Base-by-base conservation (phyloP, 148 eudicot species). In the Chenopodium formosanum region DNA sequence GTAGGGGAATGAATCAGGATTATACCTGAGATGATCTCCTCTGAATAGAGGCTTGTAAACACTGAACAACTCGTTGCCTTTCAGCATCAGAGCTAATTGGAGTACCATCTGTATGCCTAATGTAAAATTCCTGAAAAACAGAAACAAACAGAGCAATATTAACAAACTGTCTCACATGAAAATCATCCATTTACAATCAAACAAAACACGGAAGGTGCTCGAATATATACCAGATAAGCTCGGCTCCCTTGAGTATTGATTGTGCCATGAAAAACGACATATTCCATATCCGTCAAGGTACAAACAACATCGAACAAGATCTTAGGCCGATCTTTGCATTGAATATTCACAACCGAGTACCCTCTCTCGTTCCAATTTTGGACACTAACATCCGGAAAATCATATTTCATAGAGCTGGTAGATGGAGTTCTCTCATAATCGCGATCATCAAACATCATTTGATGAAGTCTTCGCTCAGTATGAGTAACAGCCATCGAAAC, bases 41-140 rank as follows among this genome's bases (percentile, higher is more conserved):
- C 78, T 86, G 81, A 74, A 95, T 90, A 14, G 97, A 88, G 80
- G 99, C 97, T 74, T 86, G 88, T 62, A 95, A 62, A 80, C 97
- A 95, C 13, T 91, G 92, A 81, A 92, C 88, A 77, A 95, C 94
- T 2, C 99, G 89, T 76, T 94, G 91, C 86, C 90, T 90, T 84
- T 95, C 99, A 0, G 99, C 94, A 73, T 93, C 97, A 6, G 94
- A 93, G 70, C 93, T 88, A 77, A 95, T 94, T 27, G 97, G 97
- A 56, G 91, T 90, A 64, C 97, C 97, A 82, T 95, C 97, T 70
- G 82, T 64, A 84, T 94, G 99, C 76, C 88, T 95, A 44, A 93
- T 92, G 80, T 91, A 92, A 86, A 95, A 95, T 83, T 95, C 99
- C 99, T 95, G 91, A 25, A 25, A 56, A 81, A 86, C 27, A 82